phyloP scores from a whole-genome alignment of 495 filamentous ascomycete species.

The Penicillium goetzii region DNA sequence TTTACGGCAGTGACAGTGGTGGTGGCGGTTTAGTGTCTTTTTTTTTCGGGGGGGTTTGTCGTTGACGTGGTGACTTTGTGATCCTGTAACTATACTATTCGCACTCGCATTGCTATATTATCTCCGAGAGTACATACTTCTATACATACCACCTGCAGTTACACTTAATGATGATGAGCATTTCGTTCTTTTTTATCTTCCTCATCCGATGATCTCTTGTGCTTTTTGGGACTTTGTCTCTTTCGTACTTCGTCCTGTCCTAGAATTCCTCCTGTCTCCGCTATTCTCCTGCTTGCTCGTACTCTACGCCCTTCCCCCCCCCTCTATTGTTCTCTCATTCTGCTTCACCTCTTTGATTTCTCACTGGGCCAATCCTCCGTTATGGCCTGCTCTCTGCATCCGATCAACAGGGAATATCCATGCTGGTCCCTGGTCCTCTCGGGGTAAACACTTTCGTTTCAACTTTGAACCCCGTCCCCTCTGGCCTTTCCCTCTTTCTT shows the following conservation, averaged over 20 bases:
- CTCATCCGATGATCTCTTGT: neutral
- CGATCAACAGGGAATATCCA: conserved; percentile 28
- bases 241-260: neutral
- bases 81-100: conserved; percentile 27
- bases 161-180: conserved; percentile 3
- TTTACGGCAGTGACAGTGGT: conserved; percentile 18
- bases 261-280: neutral
- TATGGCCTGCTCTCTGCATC: conserved; percentile 9
- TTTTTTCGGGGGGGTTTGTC: neutral
- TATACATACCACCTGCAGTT: conserved; percentile 6
- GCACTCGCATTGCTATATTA: conserved; percentile 6
- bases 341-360: conserved; percentile 5
- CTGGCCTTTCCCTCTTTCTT: neutral
- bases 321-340: neutral
- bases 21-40: neutral
- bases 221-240: conserved; percentile 3
- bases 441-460: conserved; percentile 14
- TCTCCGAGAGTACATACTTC: conserved; percentile 10
- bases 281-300: neutral
- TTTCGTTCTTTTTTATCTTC: conserved; percentile 2
- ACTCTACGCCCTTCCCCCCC: neutral
- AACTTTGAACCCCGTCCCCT: neutral
- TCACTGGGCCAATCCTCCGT: conserved; percentile 13
- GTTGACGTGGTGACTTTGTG: conserved; percentile 7
- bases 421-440: conserved; percentile 12